Base-by-base conservation (phyloP, 2,329 filamentous ascomycete genomes). In the Ilyonectria sp. region DNA sequence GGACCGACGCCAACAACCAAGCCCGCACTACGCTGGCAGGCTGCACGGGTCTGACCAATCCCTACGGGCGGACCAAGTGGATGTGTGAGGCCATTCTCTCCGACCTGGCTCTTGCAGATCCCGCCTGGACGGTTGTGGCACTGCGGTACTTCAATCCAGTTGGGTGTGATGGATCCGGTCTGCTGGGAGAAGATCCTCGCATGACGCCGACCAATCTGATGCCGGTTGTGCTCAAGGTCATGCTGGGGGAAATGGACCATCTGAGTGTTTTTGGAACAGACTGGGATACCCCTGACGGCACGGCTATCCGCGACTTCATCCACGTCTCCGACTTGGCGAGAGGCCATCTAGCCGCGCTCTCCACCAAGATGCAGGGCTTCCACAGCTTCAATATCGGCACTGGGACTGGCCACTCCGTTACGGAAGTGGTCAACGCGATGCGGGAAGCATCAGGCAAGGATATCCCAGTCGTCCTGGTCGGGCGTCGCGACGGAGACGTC, bases 61-160 rank as follows among this genome's bases (percentile, higher is more conserved):
- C 90, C 2, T 92, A 92, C 73, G 90, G 89, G 37, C 85, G 90
- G 52, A 89, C 89, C 2, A 92, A 92, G 77, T 91, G 88, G 83
- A 89, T 92, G 79, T 89, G 88, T 69, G 90, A 92, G 76, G 88
- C 89, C 6, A 91, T 92, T 59, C 80, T 92, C 23, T 86, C 87
- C 17, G 90, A 92, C 75, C 78, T 90, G 40, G 89, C 88, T 23
- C 79, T 82, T 29, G 86, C 90, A 2, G 88, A 91, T 76, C 84
- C 88, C 6, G 83, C 85, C 35, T 91, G 89, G 88, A 86, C 85
- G 17, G 88, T 91, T 70, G 87, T 89, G 40, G 87, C 88, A 8
- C 82, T 92, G 43, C 85, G 90, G 40, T 92, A 92, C 78, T 92
- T 92, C 82, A 92, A 92, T 71, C 90, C 90, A 2, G 86, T 91